Base-by-base conservation (phyloP, 2,329 filamentous ascomycete genomes). In the Calonectria pauciramosa region DNA sequence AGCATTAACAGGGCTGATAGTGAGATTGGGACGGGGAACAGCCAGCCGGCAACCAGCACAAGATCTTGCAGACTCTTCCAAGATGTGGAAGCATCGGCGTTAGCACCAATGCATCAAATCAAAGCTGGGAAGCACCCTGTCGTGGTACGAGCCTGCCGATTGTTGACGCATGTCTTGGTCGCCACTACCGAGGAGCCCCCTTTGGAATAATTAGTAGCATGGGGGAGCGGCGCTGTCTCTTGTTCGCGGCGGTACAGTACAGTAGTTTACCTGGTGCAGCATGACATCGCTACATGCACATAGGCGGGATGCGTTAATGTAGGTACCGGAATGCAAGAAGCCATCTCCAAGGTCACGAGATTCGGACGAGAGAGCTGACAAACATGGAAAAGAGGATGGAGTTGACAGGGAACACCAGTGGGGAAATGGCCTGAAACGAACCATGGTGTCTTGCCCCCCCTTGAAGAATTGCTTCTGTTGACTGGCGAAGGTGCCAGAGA, bases 351-450 rank as follows among this genome's bases (percentile, higher is more conserved):
- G 36, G 36, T 63, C 56, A 63, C 36, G 23, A 11, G 56, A 26
- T 59, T 59, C 32, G n/a, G 11, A n/a, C n/a, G n/a, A 36, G 32
- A 60, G 36, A 38, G 34, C 23, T 41, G 36, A 23, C 34, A 36
- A 63, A 23, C 34, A 54, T 32, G 59, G 51, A 41, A 65, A 47
- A 18, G 23, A 52, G 38, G 38, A 51, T 26, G 36, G n/a, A 23
- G 47, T 23, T 41, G 56, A 52, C 75, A 67, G 59, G 76, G 72
- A 70, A 68, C 30, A 38, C 32, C 28, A 47, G 72, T 74, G 75
- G 75, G 59, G 70, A 64, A 56, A 41, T 52, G 54, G 78, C 78
- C 79, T 81, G 79, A 81, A 81, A 81, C 79, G 60, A 76, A 75
- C 77, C 78, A 60, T 75, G 66, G 77, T 60, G 68, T 72, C 70